Evolutionary conservation across 192 early-diverging fungal genomes (phyloP).

Genomic region (Coemansia erecta): DNA sequence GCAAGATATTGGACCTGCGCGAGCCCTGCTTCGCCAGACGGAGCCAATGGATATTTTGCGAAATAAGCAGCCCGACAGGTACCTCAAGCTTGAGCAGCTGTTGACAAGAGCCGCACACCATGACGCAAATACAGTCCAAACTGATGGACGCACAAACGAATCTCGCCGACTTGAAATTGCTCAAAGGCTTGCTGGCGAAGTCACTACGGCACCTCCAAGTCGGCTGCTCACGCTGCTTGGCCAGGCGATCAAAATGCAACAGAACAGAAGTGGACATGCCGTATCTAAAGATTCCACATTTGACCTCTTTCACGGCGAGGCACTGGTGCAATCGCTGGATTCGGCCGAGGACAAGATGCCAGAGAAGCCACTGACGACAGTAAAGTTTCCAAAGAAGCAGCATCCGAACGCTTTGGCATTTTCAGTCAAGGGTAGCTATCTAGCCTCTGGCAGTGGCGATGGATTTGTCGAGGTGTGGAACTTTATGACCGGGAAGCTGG

Average conservation of each 20-base stretch:
- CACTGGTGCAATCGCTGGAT: conserved; percentile 52
- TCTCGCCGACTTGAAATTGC: conserved; percentile 75
- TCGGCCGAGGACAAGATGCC: conserved; percentile 75
- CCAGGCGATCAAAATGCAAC: conserved; percentile 89
- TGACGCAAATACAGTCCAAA: conserved; percentile 50
- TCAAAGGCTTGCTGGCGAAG: conserved; percentile 45
- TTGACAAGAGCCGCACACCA: conserved; percentile 65
- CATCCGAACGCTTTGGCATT: conserved; percentile 75
- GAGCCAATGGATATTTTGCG: conserved; percentile 86
- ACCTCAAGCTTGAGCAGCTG: conserved; percentile 77
- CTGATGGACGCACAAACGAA: conserved; percentile 51
- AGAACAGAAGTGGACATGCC: conserved; percentile 63
- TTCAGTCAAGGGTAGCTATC: conserved; percentile 76
- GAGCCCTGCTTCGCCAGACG: conserved; percentile 82
- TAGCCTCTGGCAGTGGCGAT: conserved; percentile 87
- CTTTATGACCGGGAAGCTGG: conserved; percentile 83
- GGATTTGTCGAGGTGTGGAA: conserved; percentile 98
- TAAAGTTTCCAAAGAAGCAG: conserved; percentile 93
- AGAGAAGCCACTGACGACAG: conserved; percentile 66
- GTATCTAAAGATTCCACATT: conserved; percentile 65
- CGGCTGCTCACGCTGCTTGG: conserved; percentile 82
- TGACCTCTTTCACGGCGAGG: conserved; percentile 79
- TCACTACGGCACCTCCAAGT: conserved; percentile 60
- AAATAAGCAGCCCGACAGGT: conserved; percentile 73
- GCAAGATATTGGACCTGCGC: conserved; percentile 77